Percentiles rank a stretch among this genome's conserved stretches.
Evolutionary conservation across 2,329 filamentous ascomycete species (phyloP).

Genomic region (Zymoseptoria crescenta): DNA sequence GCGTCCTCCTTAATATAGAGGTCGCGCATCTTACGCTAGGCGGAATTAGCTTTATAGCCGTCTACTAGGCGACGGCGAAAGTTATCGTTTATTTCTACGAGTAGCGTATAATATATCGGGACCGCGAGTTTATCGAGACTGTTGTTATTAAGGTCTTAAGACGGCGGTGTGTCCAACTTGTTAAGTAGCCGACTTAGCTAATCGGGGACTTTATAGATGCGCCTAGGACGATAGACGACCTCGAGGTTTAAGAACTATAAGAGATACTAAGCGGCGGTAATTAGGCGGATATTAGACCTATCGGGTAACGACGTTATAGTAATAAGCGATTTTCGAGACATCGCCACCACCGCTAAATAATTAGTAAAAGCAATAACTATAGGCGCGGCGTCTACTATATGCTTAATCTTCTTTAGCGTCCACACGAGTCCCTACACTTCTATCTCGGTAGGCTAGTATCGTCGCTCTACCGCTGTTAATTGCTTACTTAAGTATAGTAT

Average conservation of each 20-base stretch:
- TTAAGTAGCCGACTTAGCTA: background rate
- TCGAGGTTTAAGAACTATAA: constrained; percentile 1
- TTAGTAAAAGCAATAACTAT: background rate
- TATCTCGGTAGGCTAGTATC: constrained; percentile 2
- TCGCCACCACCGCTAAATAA: background rate
- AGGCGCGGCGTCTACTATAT: background rate
- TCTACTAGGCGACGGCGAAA: background rate
- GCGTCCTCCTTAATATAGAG: background rate
- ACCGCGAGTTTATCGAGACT: background rate
- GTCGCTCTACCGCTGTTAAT: background rate
- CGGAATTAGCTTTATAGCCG: background rate
- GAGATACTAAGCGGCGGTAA: background rate
- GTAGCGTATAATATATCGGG: background rate
- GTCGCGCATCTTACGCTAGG: background rate
- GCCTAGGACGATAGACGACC: background rate
- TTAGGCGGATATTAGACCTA: background rate
- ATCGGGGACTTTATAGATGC: background rate
- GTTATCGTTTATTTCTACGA: background rate
- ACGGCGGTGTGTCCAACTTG: background rate
- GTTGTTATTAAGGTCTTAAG: constrained; percentile 1
- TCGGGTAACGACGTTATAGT: background rate
- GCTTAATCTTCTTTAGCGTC: background rate
- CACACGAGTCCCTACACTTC: background rate
- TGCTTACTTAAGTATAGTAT: background rate
- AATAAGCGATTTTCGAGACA: constrained; percentile 1